phyloP scores from a whole-genome alignment of 306 rosid genomes.

The Fragaria nilgerrensis region DNA sequence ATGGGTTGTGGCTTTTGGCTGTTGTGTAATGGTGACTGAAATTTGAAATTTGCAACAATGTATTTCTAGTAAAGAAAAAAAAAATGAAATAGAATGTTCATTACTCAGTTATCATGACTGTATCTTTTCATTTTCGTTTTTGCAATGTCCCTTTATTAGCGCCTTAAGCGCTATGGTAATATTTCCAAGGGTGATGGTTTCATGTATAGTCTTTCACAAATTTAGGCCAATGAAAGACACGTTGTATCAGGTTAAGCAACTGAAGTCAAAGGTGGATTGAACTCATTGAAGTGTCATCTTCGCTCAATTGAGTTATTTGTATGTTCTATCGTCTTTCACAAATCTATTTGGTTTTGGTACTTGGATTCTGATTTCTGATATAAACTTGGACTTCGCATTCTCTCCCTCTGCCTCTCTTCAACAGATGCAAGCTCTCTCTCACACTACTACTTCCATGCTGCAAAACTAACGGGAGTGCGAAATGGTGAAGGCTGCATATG shows the following conservation, averaged over 20 bases:
- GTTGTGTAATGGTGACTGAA: slow-evolving; percentile 19
- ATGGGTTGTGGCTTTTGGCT: slow-evolving; percentile 33
- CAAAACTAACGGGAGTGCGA: no score
- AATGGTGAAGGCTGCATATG: not conserved
- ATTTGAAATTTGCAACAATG: slow-evolving; percentile 12
- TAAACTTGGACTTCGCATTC: not conserved
- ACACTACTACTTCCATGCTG: not conserved
- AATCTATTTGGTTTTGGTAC: no score
- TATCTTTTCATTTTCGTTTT: not conserved
- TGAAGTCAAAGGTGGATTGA: no score
- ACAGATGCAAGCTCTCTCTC: not conserved
- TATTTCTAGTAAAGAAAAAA: slow-evolving; percentile 26
- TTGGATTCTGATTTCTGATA: no score
- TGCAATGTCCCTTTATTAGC: not conserved
- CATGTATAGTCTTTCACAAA: not conserved
- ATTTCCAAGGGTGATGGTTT: not conserved
- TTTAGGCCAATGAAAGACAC: not conserved
- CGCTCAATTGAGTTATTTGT: no score
- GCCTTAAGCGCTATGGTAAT: not conserved
- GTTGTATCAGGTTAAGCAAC: no score
- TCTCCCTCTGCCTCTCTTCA: not conserved
- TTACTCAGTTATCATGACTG: not conserved
- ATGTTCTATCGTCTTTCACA: no score
- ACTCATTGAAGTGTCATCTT: no score
- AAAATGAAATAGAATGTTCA: slow-evolving; percentile 19